These are phyloP conservation scores for Odonthalia washingtoniensis DNA, from an alignment of 31 red algal genomes.

Conservation along the genomic window DNA sequence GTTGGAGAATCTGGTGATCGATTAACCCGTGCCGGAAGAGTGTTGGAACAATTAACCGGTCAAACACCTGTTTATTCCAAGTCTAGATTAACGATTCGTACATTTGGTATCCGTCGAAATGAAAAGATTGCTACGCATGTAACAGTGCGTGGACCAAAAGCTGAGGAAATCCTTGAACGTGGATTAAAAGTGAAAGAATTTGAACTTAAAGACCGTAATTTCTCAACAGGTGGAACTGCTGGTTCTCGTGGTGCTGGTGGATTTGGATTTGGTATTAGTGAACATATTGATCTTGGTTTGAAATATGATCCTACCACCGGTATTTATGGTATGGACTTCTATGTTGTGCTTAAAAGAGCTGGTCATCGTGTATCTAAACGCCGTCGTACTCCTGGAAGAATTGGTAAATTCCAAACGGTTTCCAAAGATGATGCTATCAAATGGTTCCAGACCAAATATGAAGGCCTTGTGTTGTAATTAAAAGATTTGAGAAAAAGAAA, in stretches of 20 bases:
- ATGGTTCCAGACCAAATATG: conserved; percentile 97
- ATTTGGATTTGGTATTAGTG: conserved; percentile 98
- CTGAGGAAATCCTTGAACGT: conserved; percentile 95
- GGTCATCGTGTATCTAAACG: conserved; percentile 92
- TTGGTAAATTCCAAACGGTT: conserved; percentile 88
- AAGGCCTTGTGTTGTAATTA: conserved; percentile 91
- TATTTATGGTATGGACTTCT: conserved; percentile 99
- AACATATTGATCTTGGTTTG: conserved; percentile 97
- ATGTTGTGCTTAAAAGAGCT: conserved; percentile 94
- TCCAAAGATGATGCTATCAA: conserved; percentile 96
- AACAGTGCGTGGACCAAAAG: conserved; percentile 95
- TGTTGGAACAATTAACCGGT: conserved; percentile 96
- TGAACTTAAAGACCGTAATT: conserved; percentile 91
- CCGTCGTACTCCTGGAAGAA: conserved; percentile 64
- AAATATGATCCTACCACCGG: conserved; percentile 99
- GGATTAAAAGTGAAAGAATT: conserved; percentile 97
- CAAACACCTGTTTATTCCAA: conserved; percentile 90
- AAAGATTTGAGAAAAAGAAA: no score
- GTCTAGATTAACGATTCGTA: conserved; percentile 91
- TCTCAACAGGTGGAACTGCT: conserved; percentile 61
- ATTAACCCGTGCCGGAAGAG: conserved; percentile 86
- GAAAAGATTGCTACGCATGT: conserved; percentile 96
- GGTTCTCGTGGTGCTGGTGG: conserved; percentile 71
- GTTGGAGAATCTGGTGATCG: conserved; percentile 98
- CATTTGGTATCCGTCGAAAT: conserved; percentile 96